Base-by-base conservation (phyloP, 768 basidiomycete genomes). In the Gloeopeniophorella convolvens region DNA sequence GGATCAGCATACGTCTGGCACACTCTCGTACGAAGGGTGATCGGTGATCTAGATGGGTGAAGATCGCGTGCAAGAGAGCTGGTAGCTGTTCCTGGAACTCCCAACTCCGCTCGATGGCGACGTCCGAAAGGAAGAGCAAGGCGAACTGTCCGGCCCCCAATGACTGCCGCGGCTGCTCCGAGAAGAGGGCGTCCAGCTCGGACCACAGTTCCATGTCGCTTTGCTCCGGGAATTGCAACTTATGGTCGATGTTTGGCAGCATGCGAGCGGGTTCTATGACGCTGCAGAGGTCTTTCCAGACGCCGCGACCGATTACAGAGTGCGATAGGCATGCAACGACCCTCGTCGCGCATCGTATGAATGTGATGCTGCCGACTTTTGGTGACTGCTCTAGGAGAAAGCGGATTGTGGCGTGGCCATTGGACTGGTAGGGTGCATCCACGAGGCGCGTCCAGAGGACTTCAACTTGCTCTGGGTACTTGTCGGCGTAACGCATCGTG, bases 311-410 rank as follows among this genome's bases (percentile, higher is more conserved):
- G 13, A 82, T 76, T 13, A 73, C 72, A 21, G 86, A 87, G 49
- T 87, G 83, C 45, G 88, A 89, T 6, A 97, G 74, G 58, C 82
- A 92, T 0, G 90, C 85, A 18, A 95, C 78, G 45, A 94, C 80
- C 56, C 83, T 84, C 36, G 85, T 79, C 1, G 88, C 86, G 60
- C 88, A 88, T 36, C 72, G 72, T 51, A 95, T 77, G 65, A 89
- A 94, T 13, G 80, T 76, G 4, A 77, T 74, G 56, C 80, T 91
- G 32, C 86, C 83, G 35, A 93, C 83, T 64, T 85, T 87, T 56
- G 85, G 82, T 1, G 89, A 87, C 60, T 95, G 90, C 57, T 92
- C 89, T 30, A 95, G 71, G 3, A 97, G 71, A 66, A 91, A 97
- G 26, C 84, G 77, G 42, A 88, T 73, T 13, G 90, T 73, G 3